A percentile compares a stretch with the other conserved stretches of the same genome.
These are phyloP conservation scores for Chrysoporthe austroafricana DNA, from an alignment of 2,329 filamentous ascomycete genomes.

Conservation along the genomic window DNA sequence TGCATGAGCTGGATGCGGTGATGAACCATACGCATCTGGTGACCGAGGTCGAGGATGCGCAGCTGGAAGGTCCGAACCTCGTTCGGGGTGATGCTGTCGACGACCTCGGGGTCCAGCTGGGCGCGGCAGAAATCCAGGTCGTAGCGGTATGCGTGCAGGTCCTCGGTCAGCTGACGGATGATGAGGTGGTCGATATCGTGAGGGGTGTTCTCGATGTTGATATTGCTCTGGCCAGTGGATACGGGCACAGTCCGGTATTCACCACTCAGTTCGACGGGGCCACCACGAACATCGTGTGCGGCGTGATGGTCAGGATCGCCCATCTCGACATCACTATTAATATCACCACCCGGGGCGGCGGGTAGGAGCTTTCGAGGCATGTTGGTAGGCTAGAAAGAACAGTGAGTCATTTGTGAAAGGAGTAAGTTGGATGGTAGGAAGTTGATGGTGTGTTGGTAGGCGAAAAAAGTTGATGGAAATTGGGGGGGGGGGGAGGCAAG, in stretches of 20 bases:
- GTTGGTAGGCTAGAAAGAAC: not conserved
- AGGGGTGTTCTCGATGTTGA: slow-evolving; percentile 24
- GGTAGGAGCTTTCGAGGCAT: slow-evolving; percentile 10
- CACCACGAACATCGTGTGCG: not conserved
- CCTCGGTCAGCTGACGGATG: slow-evolving; percentile 45
- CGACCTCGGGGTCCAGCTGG: slow-evolving; percentile 35
- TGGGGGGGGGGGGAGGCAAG: not conserved
- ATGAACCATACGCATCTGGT: slow-evolving; percentile 47
- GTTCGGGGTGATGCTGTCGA: slow-evolving; percentile 43
- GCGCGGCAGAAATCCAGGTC: slow-evolving; percentile 47
- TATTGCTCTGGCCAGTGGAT: slow-evolving; percentile 1
- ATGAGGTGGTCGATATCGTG: slow-evolving; percentile 37
- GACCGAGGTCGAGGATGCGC: slow-evolving; percentile 47
- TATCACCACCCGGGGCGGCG: slow-evolving; percentile 7
- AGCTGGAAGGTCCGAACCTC: slow-evolving; percentile 48
- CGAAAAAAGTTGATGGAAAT: not conserved
- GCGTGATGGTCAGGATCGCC: not conserved
- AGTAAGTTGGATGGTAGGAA: not conserved
- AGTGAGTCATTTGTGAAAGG: not conserved
- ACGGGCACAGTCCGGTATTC: not conserved
- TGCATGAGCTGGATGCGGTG: slow-evolving; percentile 46
- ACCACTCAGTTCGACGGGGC: not conserved
- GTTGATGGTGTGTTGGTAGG: not conserved
- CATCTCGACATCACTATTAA: slow-evolving; percentile 16
- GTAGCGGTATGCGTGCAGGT: slow-evolving; percentile 47